Evolutionary conservation across 2,329 filamentous ascomycete genomes (phyloP), one percentile per base, ranked within the genome.

Genomic region (Onygenales sp.): DNA sequence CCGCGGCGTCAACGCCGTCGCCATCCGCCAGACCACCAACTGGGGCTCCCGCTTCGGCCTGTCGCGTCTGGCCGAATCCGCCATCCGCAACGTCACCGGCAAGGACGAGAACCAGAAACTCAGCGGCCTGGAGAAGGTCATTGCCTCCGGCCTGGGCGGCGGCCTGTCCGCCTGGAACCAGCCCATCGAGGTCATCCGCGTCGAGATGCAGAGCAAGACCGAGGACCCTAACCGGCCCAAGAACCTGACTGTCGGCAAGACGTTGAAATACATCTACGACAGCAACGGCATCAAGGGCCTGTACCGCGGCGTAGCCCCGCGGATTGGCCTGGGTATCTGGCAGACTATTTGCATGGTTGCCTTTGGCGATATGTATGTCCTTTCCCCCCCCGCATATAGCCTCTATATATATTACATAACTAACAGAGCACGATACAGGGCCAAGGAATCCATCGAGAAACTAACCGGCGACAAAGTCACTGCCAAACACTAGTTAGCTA

Each of bases 311-410:
- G 92, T 98, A 59, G 80, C 89, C 62, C 93, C 93, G 64, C 86
- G 93, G 72, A 91, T 98, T 70, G 91, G 91, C 63, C 84, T 98
- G 60, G 86, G 93, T 69, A 83, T 98, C 77, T 98, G 93, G 93
- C 93, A 98, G 81, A 98, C 93, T 58, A 87, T 98, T 68, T 98
- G 93, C 81, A 98, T 98, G 93, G 93, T 98, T 75, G 93, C 92
- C 67, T 80, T 97, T 73, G 93, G 93, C 75, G 93, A 97, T 77
- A 91, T 95, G 90, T 94, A 76, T 79, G 89, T 83, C 63, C 51
- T 55, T 44, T 36, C 42, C 53, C 57, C 45, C 11, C 42, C 38
- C 13, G 31, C 27, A 39, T 44, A 13, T 46, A 17, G 17, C 17
- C 17, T 17, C 4, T 43, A 14, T 31, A 9, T 50, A 51, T 21